Evolutionary conservation across 2,329 filamentous ascomycete genomes (phyloP), one percentile per base, ranked within the genome.

Genomic region (Scytalidium lignicola): DNA sequence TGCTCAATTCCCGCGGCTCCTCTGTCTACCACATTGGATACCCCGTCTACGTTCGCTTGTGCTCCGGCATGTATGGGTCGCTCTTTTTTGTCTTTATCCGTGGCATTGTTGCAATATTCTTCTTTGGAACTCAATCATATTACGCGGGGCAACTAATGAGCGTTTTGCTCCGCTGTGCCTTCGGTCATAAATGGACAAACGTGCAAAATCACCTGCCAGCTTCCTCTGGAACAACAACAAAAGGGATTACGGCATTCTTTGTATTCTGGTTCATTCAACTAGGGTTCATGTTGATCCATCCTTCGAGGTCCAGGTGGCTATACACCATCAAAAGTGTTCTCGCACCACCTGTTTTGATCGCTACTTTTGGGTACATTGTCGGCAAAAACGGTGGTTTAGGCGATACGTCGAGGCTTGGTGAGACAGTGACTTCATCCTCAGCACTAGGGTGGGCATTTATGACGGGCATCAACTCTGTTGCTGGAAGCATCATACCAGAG

Each of bases 91-190:
- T 73, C 41, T 58, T 72, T 7, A 62, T 66, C 40, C 66, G 70
- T 22, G 61, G 64, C 1, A 61, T 72, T 20, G 60, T 73, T 18
- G 70, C 68, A 22, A 66, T 72, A 55, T 72, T 74, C 58, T 74
- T 71, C 82, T 82, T 84, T 49, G 79, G 80, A 0, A 82, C 85
- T 40, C 79, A 84, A 55, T 80, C 77, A 40, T 78, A 79, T 55
- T 82, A 82, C 53, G 80, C 80, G 0, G 79, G 74, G 0, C 75
- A 77, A 23, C 64, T 63, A 50, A 60, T 68, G 29, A 66, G 64
- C 2, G 62, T 65, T 46, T 70, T 73, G 51, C 58, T 73, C 20
- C 65, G 63, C 3, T 67, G 70, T 18, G 66, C 69, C 44, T 80
- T 48, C 20, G 68, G 67, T 0, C 55, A 58, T 20, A 56, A 55